These are phyloP conservation scores for Pseudogymnoascus sp. DNA, from an alignment of 2,329 filamentous ascomycete genomes.

Conservation along the genomic window DNA sequence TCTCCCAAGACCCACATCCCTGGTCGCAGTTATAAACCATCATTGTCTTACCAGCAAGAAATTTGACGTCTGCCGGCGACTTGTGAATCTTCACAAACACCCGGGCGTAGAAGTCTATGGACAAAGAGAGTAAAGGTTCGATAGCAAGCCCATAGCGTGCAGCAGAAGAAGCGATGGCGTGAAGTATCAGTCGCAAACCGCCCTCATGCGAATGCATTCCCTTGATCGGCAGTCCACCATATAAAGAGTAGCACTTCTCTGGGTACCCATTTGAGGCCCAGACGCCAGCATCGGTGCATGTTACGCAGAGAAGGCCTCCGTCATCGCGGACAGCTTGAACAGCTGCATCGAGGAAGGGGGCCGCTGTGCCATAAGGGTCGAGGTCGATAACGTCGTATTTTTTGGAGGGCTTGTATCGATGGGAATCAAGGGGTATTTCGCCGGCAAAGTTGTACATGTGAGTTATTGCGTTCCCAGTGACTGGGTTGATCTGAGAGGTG, in stretches of 20 bases:
- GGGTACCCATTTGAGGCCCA: constrained; percentile 91
- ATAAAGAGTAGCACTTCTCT: constrained; percentile 90
- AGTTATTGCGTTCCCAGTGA: constrained; percentile 72
- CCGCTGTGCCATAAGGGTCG: constrained; percentile 90
- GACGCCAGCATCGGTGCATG: constrained; percentile 90
- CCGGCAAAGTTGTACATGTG: constrained; percentile 78
- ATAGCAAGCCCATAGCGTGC: constrained; percentile 80
- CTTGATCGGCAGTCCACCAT: constrained; percentile 81
- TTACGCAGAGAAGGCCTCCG: constrained; percentile 85
- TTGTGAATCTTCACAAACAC: constrained; percentile 77
- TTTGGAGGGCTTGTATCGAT: constrained; percentile 36
- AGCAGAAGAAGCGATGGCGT: constrained; percentile 70
- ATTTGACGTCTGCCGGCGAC: constrained; percentile 80
- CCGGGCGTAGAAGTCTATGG: constrained; percentile 90
- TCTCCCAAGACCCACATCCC: constrained; percentile 87
- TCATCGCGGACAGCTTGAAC: constrained; percentile 75
- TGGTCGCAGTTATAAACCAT: constrained; percentile 81
- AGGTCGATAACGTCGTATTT: constrained; percentile 92
- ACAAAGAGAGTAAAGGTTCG: constrained; percentile 83
- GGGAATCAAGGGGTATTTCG: constrained; percentile 34
- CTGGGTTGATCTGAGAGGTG: constrained; percentile 59
- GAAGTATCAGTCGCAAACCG: constrained; percentile 75
- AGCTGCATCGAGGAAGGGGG: constrained; percentile 84
- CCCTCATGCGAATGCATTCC: constrained; percentile 81
- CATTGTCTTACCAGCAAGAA: constrained; percentile 86